Conservation (phyloP, 2,329 filamentous ascomycete species). For the Penicillium olsonii region DNA sequence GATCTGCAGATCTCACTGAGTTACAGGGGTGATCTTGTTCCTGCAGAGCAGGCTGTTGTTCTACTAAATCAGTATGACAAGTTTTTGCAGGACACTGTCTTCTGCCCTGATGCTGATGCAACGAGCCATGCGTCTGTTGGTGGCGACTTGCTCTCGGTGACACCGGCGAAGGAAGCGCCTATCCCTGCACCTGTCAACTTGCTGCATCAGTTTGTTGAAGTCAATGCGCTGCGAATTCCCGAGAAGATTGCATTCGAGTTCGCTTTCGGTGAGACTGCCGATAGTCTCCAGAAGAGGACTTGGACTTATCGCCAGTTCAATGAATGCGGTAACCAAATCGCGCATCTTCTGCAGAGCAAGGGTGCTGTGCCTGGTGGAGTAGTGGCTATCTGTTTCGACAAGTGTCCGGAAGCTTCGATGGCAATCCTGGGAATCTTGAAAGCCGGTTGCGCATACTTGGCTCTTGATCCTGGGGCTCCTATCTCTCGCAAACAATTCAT, state of each 20-base stretch:
- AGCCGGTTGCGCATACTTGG: slow-evolving; percentile 77
- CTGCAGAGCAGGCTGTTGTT: slow-evolving; percentile 65
- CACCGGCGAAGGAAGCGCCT: slow-evolving; percentile 59
- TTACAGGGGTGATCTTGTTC: slow-evolving; percentile 65
- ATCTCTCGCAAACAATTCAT: slow-evolving; percentile 75
- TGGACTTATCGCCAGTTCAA: slow-evolving; percentile 81
- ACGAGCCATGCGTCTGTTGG: slow-evolving; percentile 39
- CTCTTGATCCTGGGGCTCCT: slow-evolving; percentile 75
- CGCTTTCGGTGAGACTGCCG: slow-evolving; percentile 57
- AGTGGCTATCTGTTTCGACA: slow-evolving; percentile 78
- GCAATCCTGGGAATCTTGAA: slow-evolving; percentile 81
- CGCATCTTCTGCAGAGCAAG: slow-evolving; percentile 59
- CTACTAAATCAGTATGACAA: slow-evolving; percentile 73
- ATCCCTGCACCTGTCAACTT: slow-evolving; percentile 62
- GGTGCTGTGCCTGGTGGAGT: slow-evolving; percentile 60
- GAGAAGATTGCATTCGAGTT: slow-evolving; percentile 74
- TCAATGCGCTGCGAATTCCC: slow-evolving; percentile 58
- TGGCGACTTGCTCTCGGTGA: slow-evolving; percentile 58
- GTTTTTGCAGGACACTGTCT: slow-evolving; percentile 61
- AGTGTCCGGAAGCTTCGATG: slow-evolving; percentile 81
- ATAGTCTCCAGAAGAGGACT: slow-evolving; percentile 47
- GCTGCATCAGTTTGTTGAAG: slow-evolving; percentile 78
- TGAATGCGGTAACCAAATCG: slow-evolving; percentile 69
- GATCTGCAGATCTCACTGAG: slow-evolving; percentile 66
- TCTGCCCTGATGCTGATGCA: slow-evolving; percentile 45